Conservation (phyloP, 2,329 filamentous ascomycete genomes). For the Aspergillus aculeatinus region DNA sequence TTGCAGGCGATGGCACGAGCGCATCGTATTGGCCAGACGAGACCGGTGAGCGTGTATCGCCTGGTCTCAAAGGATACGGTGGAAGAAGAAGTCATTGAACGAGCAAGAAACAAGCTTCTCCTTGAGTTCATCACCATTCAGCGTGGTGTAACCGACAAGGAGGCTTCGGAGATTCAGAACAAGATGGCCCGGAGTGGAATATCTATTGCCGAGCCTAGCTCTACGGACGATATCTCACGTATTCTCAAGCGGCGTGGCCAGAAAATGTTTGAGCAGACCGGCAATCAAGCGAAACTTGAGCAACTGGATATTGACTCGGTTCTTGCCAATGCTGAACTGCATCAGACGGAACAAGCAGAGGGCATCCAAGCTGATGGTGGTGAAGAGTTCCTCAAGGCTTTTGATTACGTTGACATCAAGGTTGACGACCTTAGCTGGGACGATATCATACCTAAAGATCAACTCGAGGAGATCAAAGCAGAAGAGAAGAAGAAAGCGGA, state of each 20-base stretch:
- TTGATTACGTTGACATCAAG: conserved; percentile 96
- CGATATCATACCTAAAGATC: conserved; percentile 92
- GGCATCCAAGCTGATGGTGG: conserved; percentile 93
- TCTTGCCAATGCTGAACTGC: conserved; percentile 92
- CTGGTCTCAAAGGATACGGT: conserved; percentile 97
- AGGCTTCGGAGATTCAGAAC: conserved; percentile 76
- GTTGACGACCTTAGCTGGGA: conserved; percentile 93
- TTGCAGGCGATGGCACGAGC: conserved; percentile 97
- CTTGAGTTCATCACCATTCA: conserved; percentile 97
- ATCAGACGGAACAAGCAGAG: conserved; percentile 92
- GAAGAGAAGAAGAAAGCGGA: conserved; percentile 84
- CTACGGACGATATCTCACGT: conserved; percentile 90
- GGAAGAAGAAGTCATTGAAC: conserved; percentile 94
- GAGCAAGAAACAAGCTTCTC: conserved; percentile 94
- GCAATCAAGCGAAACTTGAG: conserved; percentile 94
- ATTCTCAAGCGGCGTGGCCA: conserved; percentile 98
- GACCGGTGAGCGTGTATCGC: conserved; percentile 92
- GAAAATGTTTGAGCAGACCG: conserved; percentile 97
- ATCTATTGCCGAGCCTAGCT: conserved; percentile 71
- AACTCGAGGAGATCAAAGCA: conserved; percentile 83
- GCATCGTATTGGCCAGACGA: conserved; percentile 95
- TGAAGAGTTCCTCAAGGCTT: conserved; percentile 87
- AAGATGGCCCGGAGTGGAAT: conserved; percentile 67
- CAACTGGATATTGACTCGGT: conserved; percentile 97
- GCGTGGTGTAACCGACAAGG: conserved; percentile 92